Base-by-base conservation (phyloP, 2,329 filamentous ascomycete genomes). In the Venturia effusa region DNA sequence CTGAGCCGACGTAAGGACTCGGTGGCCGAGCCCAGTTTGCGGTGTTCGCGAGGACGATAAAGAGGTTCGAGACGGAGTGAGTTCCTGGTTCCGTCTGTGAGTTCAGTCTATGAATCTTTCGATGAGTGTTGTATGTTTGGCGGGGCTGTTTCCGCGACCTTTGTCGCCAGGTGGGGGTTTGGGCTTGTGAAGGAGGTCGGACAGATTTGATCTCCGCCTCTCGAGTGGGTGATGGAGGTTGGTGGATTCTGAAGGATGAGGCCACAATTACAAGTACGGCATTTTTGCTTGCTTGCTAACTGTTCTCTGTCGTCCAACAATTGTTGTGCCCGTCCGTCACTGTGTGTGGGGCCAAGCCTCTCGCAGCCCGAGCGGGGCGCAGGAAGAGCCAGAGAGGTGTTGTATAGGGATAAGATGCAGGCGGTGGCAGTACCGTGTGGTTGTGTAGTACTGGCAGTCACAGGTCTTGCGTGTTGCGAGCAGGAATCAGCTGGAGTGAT, bases 1-100 rank as follows among this genome's bases (percentile, higher is more conserved):
- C 69, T 72, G 66, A 39, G 37, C 37, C 69, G 22, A 39, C 15
- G 34, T 40, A 17, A 34, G 59, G 1, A 61, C 34, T 27, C 41
- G 34, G 17, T 34, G 4, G n/a, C 22, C 55, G 32, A 24, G 32
- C 55, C 13, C n/a, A 22, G 19, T 32, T 17, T 41, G 17, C 37
- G 59, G 34, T 22, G 41, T 19, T 45, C 41, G 59, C 37, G 59
- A 40, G 6, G 37, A 40, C 13, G 15, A n/a, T 15, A 15, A 45
- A 13, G n/a, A 41, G 34, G 59, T 17, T 22, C 17, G 6, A 15
- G 19, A 61, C 4, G 32, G 7, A 2, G 39, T 17, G n/a, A 40
- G n/a, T 30, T 61, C 17, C 27, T 34, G 34, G 15, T n/a, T 17
- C 34, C 27, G 8, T 32, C 15, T n/a, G 51, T 57, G 27, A 57